Evolutionary conservation across 169 alveolate species (phyloP), one percentile per base, ranked within the genome.

Genomic region (Fabrea salina): DNA sequence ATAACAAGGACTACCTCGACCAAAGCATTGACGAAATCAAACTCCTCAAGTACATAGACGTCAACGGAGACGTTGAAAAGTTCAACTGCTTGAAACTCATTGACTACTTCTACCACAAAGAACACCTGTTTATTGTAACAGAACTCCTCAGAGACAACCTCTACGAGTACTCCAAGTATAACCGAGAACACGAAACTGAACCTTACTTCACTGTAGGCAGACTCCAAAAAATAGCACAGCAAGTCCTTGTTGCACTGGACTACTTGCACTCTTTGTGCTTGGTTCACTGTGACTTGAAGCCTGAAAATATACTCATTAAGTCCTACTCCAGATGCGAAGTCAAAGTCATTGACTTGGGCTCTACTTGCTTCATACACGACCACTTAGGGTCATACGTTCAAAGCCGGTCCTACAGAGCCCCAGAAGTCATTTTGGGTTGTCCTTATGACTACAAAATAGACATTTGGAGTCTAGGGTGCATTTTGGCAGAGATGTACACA

Each of bases 381-480:
- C 92, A 93, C 54, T 83, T 96, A 50, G 87, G 91, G 66, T 90
- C 95, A 74, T 98, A 98, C 83, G 95, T 98, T 7, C 99, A 98
- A 90, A 95, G 99, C 54, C 87, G 99, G 72, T 89, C 97, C 27
- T 97, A 98, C 85, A 84, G 99, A 58, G 99, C 99, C 3, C 99
- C 99, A 16, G 99, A 97, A 89, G 99, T 91, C 3, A 93, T 97
- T 50, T 91, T 98, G 75, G 99, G 99, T 57, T 95, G 97, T 72
- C 96, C 97, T 61, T 98, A 97, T 82, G 99, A 96, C 88, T 95
- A 96, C 72, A 96, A 96, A 91, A 97, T 97, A 19, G 99, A 98
- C 89, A 95, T 98, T 43, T 98, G 99, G 99, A 88, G 97, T 74
- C 78, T 98, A 56, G 99, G 99, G 4, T 97, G 99, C 82, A 96